Base-by-base conservation (phyloP, 2,329 filamentous ascomycete genomes). In the Aspergillus sp. region DNA sequence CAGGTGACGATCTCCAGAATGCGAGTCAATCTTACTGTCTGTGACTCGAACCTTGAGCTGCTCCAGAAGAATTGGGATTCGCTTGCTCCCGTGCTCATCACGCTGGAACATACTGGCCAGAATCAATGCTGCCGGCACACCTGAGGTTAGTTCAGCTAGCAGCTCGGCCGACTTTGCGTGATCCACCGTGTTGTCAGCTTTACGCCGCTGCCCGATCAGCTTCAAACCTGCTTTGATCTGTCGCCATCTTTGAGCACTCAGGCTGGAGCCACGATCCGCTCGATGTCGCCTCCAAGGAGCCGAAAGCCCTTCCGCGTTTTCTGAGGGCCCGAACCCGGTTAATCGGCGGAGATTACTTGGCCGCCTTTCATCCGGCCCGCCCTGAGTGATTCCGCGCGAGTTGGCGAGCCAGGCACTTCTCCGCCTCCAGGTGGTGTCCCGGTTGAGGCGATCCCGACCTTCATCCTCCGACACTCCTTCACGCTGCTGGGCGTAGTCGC, bases 101-200 rank as follows among this genome's bases (percentile, higher is more conserved):
- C 95, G 86, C 77, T 98, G 95, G 68, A 98, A 95, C 91, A 98
- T 97, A 71, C 93, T 97, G 7, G 95, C 95, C 55, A 99, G 81
- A 76, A 99, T 96, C 59, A 99, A 81, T 20, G 94, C 95, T 24
- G 95, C 95, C 3, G 95, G 95, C 1, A 93, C 92, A 56, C 92
- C 95, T 49, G 95, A 96, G 52, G 95, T 86, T 42, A 99, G 81
- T 76, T 99, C 95, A 1, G 95, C 95, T 85, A 99, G 94, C 51
- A 99, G 82, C 75, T 99, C 95, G 2, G 95, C 92, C 10, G 94
- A 98, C 75, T 98, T 99, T 71, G 90, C 89, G 71, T 95, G 92
- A 74, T 99, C 95, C 61, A 97, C 90, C 49, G 90, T 89, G 57
- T 84, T 84, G 61, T 97, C 92, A 56, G 91, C 90, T 74, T 91